Base-by-base conservation (phyloP, 1,284 basidiomycete species). In the Hypsizygus ulmarius region DNA sequence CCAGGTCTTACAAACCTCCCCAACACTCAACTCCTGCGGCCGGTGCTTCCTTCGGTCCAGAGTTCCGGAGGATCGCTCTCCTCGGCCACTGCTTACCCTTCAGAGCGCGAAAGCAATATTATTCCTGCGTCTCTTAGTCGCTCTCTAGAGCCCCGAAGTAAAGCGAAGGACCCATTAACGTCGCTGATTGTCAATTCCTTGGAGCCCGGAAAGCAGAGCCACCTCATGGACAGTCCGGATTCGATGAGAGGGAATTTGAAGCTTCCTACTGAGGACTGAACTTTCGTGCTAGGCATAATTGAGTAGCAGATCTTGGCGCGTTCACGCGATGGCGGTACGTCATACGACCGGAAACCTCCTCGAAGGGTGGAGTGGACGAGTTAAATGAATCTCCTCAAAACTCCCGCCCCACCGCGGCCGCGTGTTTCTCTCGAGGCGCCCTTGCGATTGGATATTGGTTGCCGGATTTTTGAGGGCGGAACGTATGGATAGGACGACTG, bases 221-320 rank as follows among this genome's bases (percentile, higher is more conserved):
- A 63, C 37, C 40, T 68, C 10, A 57, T 61, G 43, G 66, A 69
- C 18, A 70, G 68, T 55, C 65, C 68, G 15, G 58, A 58, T 18
- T 67, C 67, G 19, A 63, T 59, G 32, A 27, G 52, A 34, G 57
- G 54, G n/a, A 57, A 57, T 46, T 46, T 62, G 25, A 45, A 43
- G 39, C 47, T 55, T n/a, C 45, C 51, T 3, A 28, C 41, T 16
- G 51, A 52, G 35, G 14, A 30, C 19, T 35, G 42, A 33, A 19
- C 30, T 30, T 45, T 39, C 19, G 3, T 16, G 18, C n/a, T 12
- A 7, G 28, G 10, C 9, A 5, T 15, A 11, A 3, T 37, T 25
- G 21, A 7, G 21, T 15, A 11, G 11, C 21, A 45, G 30, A 19
- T 30, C 21, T 30, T 12, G 15, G n/a, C 10, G n/a, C 28, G 42